Percentiles rank a stretch among this genome's conserved stretches.
phyloP scores from a whole-genome alignment of 495 filamentous ascomycete species.

The Neurospora sp. region DNA sequence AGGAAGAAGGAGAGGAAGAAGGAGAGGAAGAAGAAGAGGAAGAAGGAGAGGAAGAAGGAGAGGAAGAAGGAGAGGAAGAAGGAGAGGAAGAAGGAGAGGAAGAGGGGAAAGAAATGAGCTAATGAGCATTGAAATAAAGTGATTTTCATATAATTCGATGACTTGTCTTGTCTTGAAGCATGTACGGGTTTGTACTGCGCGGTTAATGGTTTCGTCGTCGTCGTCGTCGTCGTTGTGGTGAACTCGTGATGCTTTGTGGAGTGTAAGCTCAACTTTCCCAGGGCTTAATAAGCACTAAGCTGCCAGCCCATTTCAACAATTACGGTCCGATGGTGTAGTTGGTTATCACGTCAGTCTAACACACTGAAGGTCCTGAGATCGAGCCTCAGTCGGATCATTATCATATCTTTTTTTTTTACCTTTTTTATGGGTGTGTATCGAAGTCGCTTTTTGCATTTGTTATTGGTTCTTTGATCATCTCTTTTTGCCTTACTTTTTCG shows the following conservation, averaged over 20 bases:
- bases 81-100: constrained; percentile 3
- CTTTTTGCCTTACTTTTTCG: neutral
- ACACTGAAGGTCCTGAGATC: neutral
- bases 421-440: neutral
- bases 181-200: no score
- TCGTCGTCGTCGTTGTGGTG: neutral
- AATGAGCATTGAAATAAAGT: neutral
- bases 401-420: neutral
- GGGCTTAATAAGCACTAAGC: neutral
- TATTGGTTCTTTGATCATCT: neutral
- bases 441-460: neutral
- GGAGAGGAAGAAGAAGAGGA: constrained; percentile 1
- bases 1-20: constrained; percentile 10
- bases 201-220: no score
- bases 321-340: neutral
- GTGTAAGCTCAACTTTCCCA: no score
- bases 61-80: constrained; percentile 10
- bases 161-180: no score
- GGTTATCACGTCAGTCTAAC: neutral
- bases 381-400: neutral
- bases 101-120: neutral
- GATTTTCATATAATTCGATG: no score
- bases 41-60: constrained; percentile 7
- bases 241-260: neutral
- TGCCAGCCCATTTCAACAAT: neutral